Evolutionary conservation across 495 filamentous ascomycete species (phyloP).

Genomic region (Aspergillus indologenus): DNA sequence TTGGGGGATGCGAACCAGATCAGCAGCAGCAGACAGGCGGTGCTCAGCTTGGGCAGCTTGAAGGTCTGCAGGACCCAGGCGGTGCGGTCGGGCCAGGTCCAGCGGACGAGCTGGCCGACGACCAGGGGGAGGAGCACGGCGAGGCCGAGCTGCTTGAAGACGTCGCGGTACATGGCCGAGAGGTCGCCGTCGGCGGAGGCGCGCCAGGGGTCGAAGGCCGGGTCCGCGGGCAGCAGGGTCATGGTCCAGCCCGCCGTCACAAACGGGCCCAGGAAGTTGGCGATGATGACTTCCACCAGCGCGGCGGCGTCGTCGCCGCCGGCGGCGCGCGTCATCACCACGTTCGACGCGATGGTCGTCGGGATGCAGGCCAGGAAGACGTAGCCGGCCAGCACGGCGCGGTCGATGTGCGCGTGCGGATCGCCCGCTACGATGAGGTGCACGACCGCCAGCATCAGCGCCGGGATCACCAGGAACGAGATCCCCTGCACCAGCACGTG

Average conservation of each 20-base stretch:
- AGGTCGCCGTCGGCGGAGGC: slow-evolving; percentile 44
- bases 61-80: slow-evolving; percentile 41
- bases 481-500: slow-evolving; percentile 50
- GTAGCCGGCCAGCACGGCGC: slow-evolving; percentile 52
- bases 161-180: slow-evolving; percentile 48
- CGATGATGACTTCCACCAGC: slow-evolving; percentile 52
- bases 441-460: slow-evolving; percentile 42
- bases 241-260: slow-evolving; percentile 52
- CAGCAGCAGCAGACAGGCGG: slow-evolving; percentile 45
- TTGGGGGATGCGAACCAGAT: slow-evolving; percentile 36
- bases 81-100: slow-evolving; percentile 44
- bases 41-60: slow-evolving; percentile 44
- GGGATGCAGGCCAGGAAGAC: slow-evolving; percentile 55
- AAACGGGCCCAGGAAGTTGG: slow-evolving; percentile 53
- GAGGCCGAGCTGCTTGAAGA: slow-evolving; percentile 51
- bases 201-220: slow-evolving; percentile 45
- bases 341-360: slow-evolving; percentile 57
- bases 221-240: slow-evolving; percentile 40
- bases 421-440: slow-evolving; percentile 48
- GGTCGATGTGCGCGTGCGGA: slow-evolving; percentile 38
- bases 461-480: slow-evolving; percentile 51
- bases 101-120: slow-evolving; percentile 47
- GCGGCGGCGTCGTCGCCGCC: slow-evolving; percentile 56
- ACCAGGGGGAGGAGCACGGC: slow-evolving; percentile 49
- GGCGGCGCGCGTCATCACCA: slow-evolving; percentile 54